A percentile compares a stretch with the other conserved stretches of the same genome.
These are phyloP conservation scores for Areca catechu DNA, from an alignment of 176 grass and related monocot species.

Conservation along the genomic window DNA sequence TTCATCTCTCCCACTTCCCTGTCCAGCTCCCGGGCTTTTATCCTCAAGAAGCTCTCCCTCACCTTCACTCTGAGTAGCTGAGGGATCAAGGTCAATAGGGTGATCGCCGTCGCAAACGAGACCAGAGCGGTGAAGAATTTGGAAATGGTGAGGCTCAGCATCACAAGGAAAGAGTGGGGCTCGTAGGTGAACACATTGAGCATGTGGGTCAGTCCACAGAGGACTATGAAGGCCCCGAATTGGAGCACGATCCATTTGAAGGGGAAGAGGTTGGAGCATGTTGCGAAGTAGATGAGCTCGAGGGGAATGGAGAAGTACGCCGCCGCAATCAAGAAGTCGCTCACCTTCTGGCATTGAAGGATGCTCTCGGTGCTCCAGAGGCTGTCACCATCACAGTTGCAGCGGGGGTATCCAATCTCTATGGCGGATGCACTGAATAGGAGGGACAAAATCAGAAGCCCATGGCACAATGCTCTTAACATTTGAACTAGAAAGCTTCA, in stretches of 20 bases:
- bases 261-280: conserved; percentile 68
- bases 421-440: conserved; percentile 8
- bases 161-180: conserved; percentile 70
- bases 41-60: conserved; percentile 70
- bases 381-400: conserved; percentile 31
- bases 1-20: conserved; percentile 79
- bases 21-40: conserved; percentile 77
- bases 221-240: conserved; percentile 85
- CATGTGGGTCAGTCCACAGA: conserved; percentile 92
- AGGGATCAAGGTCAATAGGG: conserved; percentile 86
- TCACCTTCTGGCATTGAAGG: conserved; percentile 80
- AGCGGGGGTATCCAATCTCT: conserved; percentile 16
- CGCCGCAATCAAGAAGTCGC: conserved; percentile 85
- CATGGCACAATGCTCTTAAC: conserved; percentile 14
- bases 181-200: conserved; percentile 87
- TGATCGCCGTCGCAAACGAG: conserved; percentile 90
- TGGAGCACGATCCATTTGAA: conserved; percentile 93
- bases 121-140: conserved; percentile 92
- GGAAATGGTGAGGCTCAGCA: conserved; percentile 66
- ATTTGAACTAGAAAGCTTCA: conserved; percentile 7
- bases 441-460: conserved; percentile 10
- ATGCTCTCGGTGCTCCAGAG: conserved; percentile 65
- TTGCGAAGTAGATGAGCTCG: conserved; percentile 81
- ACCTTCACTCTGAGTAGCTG: conserved; percentile 93
- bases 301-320: conserved; percentile 93